Evolutionary conservation across 2,329 filamentous ascomycete species (phyloP).

Genomic region (Monilinia polystroma): DNA sequence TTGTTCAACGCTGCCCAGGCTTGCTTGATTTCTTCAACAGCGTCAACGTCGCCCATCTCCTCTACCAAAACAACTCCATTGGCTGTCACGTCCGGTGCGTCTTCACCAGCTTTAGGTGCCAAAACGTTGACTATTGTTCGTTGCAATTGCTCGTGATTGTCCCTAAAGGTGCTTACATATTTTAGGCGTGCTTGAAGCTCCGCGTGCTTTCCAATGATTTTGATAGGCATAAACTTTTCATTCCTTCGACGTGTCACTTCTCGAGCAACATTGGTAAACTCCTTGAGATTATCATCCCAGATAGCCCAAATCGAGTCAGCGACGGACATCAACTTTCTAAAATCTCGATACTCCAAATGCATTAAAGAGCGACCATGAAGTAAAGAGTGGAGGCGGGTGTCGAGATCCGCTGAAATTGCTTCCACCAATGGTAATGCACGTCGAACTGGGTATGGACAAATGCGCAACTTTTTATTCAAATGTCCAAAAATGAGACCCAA

Average conservation of each 20-base stretch:
- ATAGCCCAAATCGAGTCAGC: constrained; percentile 83
- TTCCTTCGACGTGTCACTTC: constrained; percentile 91
- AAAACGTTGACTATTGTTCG: constrained; percentile 96
- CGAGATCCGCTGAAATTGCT: constrained; percentile 90
- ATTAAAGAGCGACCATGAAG: constrained; percentile 85
- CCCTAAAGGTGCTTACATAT: constrained; percentile 91
- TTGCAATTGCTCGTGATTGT: constrained; percentile 97
- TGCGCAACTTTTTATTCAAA: constrained; percentile 95
- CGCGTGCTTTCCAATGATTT: constrained; percentile 82
- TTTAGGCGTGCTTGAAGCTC: constrained; percentile 87
- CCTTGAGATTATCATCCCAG: constrained; percentile 96
- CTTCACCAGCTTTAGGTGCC: constrained; percentile 65
- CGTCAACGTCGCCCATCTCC: constrained; percentile 95
- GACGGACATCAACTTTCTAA: constrained; percentile 78
- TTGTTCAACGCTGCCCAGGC: constrained; percentile 93
- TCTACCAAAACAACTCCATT: constrained; percentile 75
- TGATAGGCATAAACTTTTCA: constrained; percentile 98
- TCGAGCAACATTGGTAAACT: constrained; percentile 95
- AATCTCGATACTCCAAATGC: constrained; percentile 89
- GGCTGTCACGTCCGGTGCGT: constrained; percentile 51
- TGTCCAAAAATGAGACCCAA: constrained; percentile 88
- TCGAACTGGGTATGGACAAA: constrained; percentile 91
- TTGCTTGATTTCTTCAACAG: constrained; percentile 91
- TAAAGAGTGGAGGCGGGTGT: constrained; percentile 79
- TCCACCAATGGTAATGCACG: constrained; percentile 92